Conservation (phyloP, 257 asterid genomes). For the Schizonepeta tenuifolia region DNA sequence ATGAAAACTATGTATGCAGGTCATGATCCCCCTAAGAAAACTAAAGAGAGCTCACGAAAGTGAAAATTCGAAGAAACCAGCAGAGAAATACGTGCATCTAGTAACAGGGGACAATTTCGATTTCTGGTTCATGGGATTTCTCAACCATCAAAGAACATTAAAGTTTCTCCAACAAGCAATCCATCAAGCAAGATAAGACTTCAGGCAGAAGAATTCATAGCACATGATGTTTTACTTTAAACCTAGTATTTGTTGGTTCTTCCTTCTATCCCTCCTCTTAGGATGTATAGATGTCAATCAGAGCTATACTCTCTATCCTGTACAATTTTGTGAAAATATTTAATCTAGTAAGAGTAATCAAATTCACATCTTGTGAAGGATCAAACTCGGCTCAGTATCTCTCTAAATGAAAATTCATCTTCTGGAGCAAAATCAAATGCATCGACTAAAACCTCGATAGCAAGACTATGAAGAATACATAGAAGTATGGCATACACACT, state of each 20-base stretch:
- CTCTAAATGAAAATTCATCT: conserved; percentile 1
- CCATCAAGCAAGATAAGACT: conserved; percentile 28
- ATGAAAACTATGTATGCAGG: conserved; percentile 34
- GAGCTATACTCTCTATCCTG: conserved; percentile 25
- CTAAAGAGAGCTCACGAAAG: conserved; percentile 41
- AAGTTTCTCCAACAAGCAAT: conserved; percentile 41
- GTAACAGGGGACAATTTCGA: conserved; percentile 51
- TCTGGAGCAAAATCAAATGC: conserved; percentile 7
- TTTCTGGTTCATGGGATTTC: conserved; percentile 61
- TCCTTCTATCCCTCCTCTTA: conserved; percentile 10
- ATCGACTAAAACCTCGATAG: neutral
- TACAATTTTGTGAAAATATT: conserved; percentile 33
- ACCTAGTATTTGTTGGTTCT: conserved; percentile 24
- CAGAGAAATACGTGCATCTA: conserved; percentile 48
- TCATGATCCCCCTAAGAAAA: conserved; percentile 44
- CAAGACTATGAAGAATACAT: conserved; percentile 1
- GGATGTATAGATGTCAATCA: conserved; percentile 25
- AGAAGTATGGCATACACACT: neutral
- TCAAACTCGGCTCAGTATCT: neutral
- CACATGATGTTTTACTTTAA: neutral
- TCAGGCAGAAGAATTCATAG: neutral
- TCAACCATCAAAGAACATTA: conserved; percentile 44
- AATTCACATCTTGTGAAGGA: conserved; percentile 28
- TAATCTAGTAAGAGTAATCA: conserved; percentile 14
- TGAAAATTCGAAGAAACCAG: conserved; percentile 41